Percentiles rank a stretch among this genome's conserved stretches.
Evolutionary conservation across 257 asterid species (phyloP).

Genomic region (Solanum verrucosum): DNA sequence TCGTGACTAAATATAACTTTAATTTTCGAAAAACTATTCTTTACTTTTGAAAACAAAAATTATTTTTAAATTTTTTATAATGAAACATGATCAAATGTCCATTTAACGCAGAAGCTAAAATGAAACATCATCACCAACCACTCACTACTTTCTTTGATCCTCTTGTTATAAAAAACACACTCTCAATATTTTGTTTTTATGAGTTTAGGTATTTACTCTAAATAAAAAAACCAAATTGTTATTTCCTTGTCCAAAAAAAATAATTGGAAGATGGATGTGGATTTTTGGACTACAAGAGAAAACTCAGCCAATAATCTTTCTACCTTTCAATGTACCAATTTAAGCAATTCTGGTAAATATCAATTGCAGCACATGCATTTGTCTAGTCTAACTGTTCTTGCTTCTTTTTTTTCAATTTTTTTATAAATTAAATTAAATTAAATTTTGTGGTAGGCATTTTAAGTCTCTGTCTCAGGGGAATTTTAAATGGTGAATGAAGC

Average conservation of each 20-base stretch:
- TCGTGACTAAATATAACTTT: too few species aligned
- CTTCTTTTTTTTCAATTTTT: background rate
- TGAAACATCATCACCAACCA: constrained; percentile 5
- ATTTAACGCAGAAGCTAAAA: background rate
- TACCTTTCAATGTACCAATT: constrained; percentile 40
- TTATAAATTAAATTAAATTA: background rate
- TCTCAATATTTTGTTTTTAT: background rate
- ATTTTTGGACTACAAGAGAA: constrained; percentile 71
- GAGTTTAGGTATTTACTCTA: background rate
- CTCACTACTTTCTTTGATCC: background rate
- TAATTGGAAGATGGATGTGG: constrained; percentile 37
- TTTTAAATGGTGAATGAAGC: background rate
- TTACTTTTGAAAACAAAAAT: too few species aligned
- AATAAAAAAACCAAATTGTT: background rate
- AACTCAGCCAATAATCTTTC: constrained; percentile 33
- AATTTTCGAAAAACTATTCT: too few species aligned
- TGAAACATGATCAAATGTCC: background rate
- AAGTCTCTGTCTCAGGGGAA: background rate
- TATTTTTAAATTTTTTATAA: too few species aligned
- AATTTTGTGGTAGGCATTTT: background rate
- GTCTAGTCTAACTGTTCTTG: background rate
- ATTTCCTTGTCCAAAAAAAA: background rate
- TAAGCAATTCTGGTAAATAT: constrained; percentile 37
- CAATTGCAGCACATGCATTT: background rate
- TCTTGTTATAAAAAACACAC: background rate